phyloP scores from a whole-genome alignment of 164 flowering plant genomes.

The Amborella trichopoda region DNA sequence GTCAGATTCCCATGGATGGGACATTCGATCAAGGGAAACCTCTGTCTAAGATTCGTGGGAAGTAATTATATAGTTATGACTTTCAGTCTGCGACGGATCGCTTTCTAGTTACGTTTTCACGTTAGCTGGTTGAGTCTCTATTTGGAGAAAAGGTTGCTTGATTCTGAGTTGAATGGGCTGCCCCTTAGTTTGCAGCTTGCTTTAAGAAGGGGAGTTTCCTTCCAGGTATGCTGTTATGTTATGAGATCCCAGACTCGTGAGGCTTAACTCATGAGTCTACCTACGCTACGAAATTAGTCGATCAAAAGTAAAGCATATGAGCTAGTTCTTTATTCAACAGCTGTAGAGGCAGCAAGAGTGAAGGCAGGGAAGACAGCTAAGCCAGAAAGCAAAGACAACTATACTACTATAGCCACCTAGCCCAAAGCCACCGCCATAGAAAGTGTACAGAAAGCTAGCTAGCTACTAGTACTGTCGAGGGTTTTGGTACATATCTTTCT shows the following conservation, averaged over 20 bases:
- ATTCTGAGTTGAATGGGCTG: not conserved
- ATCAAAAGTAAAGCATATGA: not conserved
- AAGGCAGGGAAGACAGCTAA: too few species aligned
- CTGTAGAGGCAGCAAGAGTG: not conserved
- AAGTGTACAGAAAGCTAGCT: not conserved
- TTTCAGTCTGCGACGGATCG: too few species aligned
- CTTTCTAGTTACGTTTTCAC: too few species aligned
- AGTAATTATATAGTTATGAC: too few species aligned
- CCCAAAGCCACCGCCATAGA: not conserved
- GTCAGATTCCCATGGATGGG: too few species aligned
- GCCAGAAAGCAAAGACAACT: not conserved
- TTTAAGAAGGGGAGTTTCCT: constrained; percentile 2
- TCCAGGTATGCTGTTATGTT: constrained; percentile 1
- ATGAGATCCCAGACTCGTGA: constrained; percentile 2
- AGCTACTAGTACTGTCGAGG: not conserved
- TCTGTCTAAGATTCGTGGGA: too few species aligned
- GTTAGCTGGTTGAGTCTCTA: too few species aligned
- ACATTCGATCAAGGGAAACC: too few species aligned
- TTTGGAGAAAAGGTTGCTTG: too few species aligned
- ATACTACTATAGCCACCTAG: not conserved
- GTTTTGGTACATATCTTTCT: not conserved
- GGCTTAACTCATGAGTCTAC: constrained; percentile 1
- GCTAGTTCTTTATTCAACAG: not conserved
- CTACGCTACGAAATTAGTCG: not conserved
- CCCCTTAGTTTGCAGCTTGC: constrained; percentile 3